A percentile compares a stretch with the other conserved stretches of the same genome.
phyloP scores from a whole-genome alignment of 768 basidiomycete species.

The Podaxis carcinomalis region DNA sequence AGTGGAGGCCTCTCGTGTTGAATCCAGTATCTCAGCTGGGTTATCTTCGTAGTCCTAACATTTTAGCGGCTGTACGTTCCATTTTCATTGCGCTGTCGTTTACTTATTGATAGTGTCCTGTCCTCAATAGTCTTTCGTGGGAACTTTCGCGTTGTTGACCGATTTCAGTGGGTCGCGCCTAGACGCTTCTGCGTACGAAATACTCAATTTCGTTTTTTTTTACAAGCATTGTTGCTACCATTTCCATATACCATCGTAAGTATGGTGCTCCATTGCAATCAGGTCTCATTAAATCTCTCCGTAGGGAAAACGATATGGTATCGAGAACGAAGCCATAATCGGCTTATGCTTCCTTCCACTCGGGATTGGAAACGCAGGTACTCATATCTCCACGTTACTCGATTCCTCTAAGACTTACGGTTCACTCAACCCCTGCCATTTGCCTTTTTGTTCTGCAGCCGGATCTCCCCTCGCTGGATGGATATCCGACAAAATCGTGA shows the following conservation, averaged over 20 bases:
- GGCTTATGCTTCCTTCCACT: conserved; percentile 57
- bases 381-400: conserved; percentile 16
- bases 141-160: conserved; percentile 22
- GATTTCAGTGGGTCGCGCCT: conserved; percentile 33
- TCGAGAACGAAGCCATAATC: conserved; percentile 52
- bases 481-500: conserved; percentile 52
- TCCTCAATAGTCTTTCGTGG: conserved; percentile 15
- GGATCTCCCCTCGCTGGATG: conserved; percentile 58
- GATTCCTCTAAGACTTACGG: neutral
- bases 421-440: neutral
- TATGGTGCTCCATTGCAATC: neutral
- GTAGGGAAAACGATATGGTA: conserved; percentile 56
- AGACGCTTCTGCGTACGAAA: neutral
- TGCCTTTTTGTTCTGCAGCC: conserved; percentile 27
- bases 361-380: conserved; percentile 59
- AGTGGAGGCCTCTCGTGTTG: conserved; percentile 33
- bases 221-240: conserved; percentile 50
- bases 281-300: neutral
- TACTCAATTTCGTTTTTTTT: neutral
- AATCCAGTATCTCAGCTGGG: conserved; percentile 49
- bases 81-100: conserved; percentile 3
- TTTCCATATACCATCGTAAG: conserved; percentile 65
- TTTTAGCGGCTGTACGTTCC: conserved; percentile 45
- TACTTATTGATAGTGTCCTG: neutral
- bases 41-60: conserved; percentile 51